Conservation (phyloP, 2,329 filamentous ascomycete genomes). For the Xylariaceae sp. region DNA sequence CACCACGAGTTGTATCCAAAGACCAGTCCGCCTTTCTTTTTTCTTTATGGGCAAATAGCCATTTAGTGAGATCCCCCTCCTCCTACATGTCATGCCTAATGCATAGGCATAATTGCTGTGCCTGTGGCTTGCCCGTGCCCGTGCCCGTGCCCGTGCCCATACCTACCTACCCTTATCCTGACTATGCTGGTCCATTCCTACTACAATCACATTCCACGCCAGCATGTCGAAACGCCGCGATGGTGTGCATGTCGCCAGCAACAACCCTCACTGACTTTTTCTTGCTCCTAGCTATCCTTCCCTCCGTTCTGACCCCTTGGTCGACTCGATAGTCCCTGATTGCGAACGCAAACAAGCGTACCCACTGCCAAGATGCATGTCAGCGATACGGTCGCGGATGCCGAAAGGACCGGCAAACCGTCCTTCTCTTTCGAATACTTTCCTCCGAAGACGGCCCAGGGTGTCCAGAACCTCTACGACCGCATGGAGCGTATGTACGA, state of each 20-base stretch:
- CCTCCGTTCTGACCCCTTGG: conserved; percentile 4
- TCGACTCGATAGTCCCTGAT: neutral
- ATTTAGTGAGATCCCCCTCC: no score
- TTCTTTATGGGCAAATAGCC: no score
- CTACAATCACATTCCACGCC: conserved; percentile 5
- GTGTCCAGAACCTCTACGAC: conserved; percentile 98
- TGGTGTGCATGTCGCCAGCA: neutral
- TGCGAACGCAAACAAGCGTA: neutral
- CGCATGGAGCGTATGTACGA: conserved; percentile 99
- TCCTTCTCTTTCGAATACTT: conserved; percentile 99
- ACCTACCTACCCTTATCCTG: neutral
- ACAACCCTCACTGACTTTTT: conserved; percentile 8
- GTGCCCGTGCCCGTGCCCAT: neutral
- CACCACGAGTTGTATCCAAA: no score
- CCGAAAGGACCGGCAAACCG: conserved; percentile 70
- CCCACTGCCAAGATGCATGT: conserved; percentile 74
- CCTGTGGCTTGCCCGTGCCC: no score
- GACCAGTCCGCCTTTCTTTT: no score
- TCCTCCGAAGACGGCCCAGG: conserved; percentile 92
- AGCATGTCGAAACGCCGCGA: neutral
- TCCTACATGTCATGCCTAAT: no score
- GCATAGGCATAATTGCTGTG: no score
- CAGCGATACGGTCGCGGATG: conserved; percentile 79
- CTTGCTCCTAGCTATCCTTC: neutral
- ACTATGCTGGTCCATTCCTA: no score